Evolutionary conservation across 345 rosid genomes (phyloP).

Genomic region (Trapa incisa): DNA sequence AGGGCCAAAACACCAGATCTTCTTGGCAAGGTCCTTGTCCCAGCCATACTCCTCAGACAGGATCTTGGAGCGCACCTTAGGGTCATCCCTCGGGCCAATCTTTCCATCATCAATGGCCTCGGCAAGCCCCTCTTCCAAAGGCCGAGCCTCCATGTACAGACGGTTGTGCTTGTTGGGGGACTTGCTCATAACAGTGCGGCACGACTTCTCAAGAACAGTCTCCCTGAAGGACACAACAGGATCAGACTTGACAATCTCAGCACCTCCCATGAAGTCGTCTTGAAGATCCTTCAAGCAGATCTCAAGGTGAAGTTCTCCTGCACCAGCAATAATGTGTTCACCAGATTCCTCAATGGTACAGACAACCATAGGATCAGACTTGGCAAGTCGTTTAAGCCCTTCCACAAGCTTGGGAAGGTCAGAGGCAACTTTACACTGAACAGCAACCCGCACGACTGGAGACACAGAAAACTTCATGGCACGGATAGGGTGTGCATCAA

Average conservation of each 20-base stretch:
- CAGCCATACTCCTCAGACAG: constrained; percentile 53
- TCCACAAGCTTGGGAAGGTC: constrained; percentile 71
- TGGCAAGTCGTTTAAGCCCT: constrained; percentile 60
- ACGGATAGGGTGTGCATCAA: constrained; percentile 72
- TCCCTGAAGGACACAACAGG: constrained; percentile 65
- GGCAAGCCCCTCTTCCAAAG: constrained; percentile 52
- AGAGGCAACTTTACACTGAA: constrained; percentile 63
- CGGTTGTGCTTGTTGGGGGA: constrained; percentile 65
- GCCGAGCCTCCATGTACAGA: constrained; percentile 67
- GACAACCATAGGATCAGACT: constrained; percentile 79
- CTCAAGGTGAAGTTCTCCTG: constrained; percentile 61
- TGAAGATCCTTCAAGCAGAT: constrained; percentile 60
- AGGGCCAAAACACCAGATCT: constrained; percentile 72
- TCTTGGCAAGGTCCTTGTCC: constrained; percentile 76
- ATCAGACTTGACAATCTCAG: constrained; percentile 47
- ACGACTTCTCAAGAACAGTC: constrained; percentile 38
- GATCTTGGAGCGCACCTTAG: constrained; percentile 51
- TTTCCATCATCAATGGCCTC: constrained; percentile 70
- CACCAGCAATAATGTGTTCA: constrained; percentile 67
- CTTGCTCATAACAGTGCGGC: constrained; percentile 37
- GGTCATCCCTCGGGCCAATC: constrained; percentile 66
- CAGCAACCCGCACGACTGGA: constrained; percentile 72
- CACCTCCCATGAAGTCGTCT: constrained; percentile 69
- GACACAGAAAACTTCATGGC: constrained; percentile 80
- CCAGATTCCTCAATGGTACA: constrained; percentile 63